Conservation (phyloP, 176 grass and related monocot species). For the Phyllostachys edulis region DNA sequence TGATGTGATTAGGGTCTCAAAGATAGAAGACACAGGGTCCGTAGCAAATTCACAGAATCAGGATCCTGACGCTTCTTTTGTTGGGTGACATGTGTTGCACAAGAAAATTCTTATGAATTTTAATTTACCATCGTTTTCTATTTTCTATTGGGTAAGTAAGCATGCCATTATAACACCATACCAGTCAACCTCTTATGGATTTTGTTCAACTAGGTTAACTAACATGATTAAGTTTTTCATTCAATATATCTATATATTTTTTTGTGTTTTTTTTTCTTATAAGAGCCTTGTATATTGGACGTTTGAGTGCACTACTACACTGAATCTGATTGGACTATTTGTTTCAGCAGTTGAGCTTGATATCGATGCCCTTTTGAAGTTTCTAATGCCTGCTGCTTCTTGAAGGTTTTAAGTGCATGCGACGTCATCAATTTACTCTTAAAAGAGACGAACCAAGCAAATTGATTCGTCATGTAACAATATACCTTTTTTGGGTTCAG, state of each 20-base stretch:
- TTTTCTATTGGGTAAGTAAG: background rate
- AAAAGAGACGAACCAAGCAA: background rate
- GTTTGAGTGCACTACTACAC: background rate
- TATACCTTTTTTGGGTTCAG: too few relatives aligned
- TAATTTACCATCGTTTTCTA: background rate
- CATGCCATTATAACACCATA: background rate
- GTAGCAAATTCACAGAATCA: slow-evolving; percentile 27
- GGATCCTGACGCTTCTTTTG: background rate
- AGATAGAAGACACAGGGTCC: slow-evolving; percentile 29
- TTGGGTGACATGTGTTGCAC: background rate
- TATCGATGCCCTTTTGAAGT: background rate
- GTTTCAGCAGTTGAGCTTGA: background rate
- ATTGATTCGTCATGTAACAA: background rate
- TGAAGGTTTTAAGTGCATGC: background rate
- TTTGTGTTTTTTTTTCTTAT: background rate
- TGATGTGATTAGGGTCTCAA: slow-evolving; percentile 22
- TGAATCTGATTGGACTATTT: background rate
- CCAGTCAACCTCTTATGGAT: background rate
- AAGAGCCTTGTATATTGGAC: background rate
- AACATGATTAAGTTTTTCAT: background rate
- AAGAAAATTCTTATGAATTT: background rate
- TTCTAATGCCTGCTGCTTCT: background rate
- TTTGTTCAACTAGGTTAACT: background rate
- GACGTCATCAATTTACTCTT: too few relatives aligned
- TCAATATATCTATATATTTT: background rate